phyloP scores from a whole-genome alignment of 768 basidiomycete genomes.

The Leccinum variicolor region DNA sequence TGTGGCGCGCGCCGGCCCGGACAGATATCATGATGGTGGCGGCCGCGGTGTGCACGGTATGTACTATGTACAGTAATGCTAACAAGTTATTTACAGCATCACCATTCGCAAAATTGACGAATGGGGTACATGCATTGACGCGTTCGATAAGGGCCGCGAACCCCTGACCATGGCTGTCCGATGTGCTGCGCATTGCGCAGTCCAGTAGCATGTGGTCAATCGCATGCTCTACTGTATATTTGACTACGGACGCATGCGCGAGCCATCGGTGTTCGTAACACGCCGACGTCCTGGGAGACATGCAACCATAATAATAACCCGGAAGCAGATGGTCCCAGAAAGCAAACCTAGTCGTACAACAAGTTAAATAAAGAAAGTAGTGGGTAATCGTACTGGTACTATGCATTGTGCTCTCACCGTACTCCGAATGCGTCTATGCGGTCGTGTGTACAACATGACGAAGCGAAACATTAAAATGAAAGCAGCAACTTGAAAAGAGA shows the following conservation, averaged over 20 bases:
- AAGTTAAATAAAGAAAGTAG: neutral
- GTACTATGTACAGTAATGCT: too few species aligned
- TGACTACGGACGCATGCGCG: neutral
- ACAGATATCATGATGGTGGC: neutral
- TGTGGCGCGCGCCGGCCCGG: neutral
- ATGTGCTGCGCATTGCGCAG: neutral
- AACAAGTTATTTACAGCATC: too few species aligned
- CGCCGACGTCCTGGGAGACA: neutral
- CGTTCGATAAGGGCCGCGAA: neutral
- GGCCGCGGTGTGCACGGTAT: too few species aligned
- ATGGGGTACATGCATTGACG: neutral
- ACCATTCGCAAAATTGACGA: neutral
- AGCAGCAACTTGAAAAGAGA: neutral
- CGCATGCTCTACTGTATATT: neutral
- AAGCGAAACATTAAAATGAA: neutral
- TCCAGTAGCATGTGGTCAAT: neutral
- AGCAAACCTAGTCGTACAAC: neutral
- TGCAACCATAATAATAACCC: neutral
- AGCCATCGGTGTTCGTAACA: neutral
- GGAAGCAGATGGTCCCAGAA: neutral
- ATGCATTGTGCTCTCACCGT: neutral
- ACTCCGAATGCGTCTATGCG: neutral
- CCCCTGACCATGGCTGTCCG: neutral
- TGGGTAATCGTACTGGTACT: conserved; percentile 2
- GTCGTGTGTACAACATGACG: neutral